phyloP scores from a whole-genome alignment of 768 basidiomycete genomes.

The Termitomyces heimii region DNA sequence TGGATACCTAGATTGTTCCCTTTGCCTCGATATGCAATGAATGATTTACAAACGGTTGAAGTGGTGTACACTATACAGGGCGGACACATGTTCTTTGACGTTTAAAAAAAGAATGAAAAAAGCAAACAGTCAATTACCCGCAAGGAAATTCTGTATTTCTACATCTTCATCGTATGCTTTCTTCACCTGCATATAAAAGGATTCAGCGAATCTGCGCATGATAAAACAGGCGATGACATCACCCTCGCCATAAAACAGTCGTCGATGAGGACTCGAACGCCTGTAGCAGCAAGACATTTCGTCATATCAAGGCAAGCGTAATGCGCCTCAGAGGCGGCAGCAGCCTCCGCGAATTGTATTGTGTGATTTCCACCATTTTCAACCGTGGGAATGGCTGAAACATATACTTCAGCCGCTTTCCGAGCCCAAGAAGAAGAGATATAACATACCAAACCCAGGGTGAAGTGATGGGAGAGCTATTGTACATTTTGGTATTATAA shows the following conservation, averaged over 20 bases:
- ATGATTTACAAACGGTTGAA: neutral
- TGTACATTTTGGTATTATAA: neutral
- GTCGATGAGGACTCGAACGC: slow-evolving; percentile 65
- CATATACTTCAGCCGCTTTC: neutral
- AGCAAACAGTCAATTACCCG: neutral
- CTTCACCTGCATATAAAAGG: slow-evolving; percentile 31
- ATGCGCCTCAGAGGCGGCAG: slow-evolving; percentile 56
- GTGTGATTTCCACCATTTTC: slow-evolving; percentile 77
- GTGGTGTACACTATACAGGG: neutral
- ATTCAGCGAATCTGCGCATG: neutral
- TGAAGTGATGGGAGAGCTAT: slow-evolving; percentile 62
- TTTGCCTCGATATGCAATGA: neutral
- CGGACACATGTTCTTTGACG: neutral
- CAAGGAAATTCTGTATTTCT: slow-evolving; percentile 7
- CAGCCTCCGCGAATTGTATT: slow-evolving; percentile 55
- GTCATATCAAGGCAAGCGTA: slow-evolving; percentile 60
- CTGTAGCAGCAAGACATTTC: slow-evolving; percentile 67
- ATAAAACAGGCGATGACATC: neutral
- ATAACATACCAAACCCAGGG: slow-evolving; percentile 55
- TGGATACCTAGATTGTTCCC: neutral
- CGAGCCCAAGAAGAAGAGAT: neutral
- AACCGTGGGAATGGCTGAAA: slow-evolving; percentile 68
- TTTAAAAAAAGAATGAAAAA: neutral
- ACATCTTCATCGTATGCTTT: slow-evolving; percentile 42
- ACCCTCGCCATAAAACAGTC: slow-evolving; percentile 44